Percentiles rank a stretch among this genome's conserved stretches.
Evolutionary conservation across 108 stramenopile species (phyloP).

Genomic region (Epithemia pelagica): DNA sequence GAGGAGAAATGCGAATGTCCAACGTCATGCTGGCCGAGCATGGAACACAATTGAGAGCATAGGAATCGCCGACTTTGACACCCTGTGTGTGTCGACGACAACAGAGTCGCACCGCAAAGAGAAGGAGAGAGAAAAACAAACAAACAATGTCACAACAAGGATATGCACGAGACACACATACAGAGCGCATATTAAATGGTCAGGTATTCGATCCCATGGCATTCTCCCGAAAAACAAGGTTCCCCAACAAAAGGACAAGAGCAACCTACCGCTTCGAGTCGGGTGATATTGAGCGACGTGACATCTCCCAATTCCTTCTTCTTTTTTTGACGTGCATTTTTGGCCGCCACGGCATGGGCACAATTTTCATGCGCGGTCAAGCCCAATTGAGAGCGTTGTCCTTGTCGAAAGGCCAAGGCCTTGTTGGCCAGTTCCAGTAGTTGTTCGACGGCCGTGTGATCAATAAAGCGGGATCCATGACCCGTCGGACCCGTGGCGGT

Average conservation of each 20-base stretch:
- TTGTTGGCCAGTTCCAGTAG: slow-evolving; percentile 74
- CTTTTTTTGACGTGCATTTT: too few species aligned
- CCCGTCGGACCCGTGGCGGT: slow-evolving; percentile 88
- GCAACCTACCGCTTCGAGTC: slow-evolving; percentile 59
- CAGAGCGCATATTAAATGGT: too few species aligned
- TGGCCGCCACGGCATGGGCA: slow-evolving; percentile 63
- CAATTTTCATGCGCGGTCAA: slow-evolving; percentile 56
- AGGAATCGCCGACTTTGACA: slow-evolving; percentile 67
- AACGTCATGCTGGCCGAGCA: slow-evolving; percentile 78
- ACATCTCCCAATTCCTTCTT: slow-evolving; percentile 89
- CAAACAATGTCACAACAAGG: too few species aligned
- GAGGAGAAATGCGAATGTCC: slow-evolving; percentile 92
- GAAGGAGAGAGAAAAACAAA: too few species aligned
- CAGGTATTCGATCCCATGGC: too few species aligned
- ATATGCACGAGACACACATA: too few species aligned
- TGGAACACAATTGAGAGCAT: slow-evolving; percentile 87
- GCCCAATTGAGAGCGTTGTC: slow-evolving; percentile 75
- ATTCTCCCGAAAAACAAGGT: too few species aligned
- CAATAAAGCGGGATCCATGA: slow-evolving; percentile 93
- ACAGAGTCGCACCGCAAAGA: too few species aligned
- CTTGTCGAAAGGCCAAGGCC: slow-evolving; percentile 80
- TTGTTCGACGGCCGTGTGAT: slow-evolving; percentile 90
- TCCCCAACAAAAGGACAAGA: too few species aligned
- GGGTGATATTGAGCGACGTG: slow-evolving; percentile 91
- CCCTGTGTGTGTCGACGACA: too few species aligned